A percentile compares a stretch with the other conserved stretches of the same genome.
These are phyloP conservation scores for Smallanthus sonchifolius DNA, from an alignment of 129 eudicot genomes.

Conservation along the genomic window DNA sequence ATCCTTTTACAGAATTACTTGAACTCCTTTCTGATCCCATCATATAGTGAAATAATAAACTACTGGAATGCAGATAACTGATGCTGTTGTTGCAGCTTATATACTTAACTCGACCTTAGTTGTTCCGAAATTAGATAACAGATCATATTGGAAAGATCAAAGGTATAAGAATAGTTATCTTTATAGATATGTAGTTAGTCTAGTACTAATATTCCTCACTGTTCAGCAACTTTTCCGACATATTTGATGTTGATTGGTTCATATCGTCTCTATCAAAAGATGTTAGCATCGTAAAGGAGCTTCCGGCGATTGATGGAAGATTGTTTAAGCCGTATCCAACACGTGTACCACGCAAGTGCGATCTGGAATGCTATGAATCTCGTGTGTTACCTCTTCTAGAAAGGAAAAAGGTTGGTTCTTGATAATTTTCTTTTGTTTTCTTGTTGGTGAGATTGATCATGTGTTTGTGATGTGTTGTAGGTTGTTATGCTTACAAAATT, in stretches of 20 bases:
- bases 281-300: conserved; percentile 48
- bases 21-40: not conserved
- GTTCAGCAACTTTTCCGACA: conserved; percentile 59
- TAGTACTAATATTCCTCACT: not conserved
- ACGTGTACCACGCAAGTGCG: conserved; percentile 64
- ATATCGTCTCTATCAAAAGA: conserved; percentile 54
- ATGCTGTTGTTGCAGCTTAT: conserved; percentile 68
- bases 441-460: not conserved
- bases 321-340: conserved; percentile 33
- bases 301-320: conserved; percentile 43
- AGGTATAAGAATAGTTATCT: conserved; percentile 31
- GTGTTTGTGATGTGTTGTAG: conserved; percentile 32
- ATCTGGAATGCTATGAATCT: conserved; percentile 44
- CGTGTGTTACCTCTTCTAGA: conserved; percentile 50
- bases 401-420: conserved; percentile 44
- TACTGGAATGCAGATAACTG: conserved; percentile 45
- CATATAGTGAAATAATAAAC: not conserved
- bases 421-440: conserved; percentile 2
- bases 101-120: conserved; percentile 58
- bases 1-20: not conserved
- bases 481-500: conserved; percentile 64
- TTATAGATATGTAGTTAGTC: not conserved
- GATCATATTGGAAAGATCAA: conserved; percentile 63
- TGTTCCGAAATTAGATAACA: conserved; percentile 57
- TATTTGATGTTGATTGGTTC: conserved; percentile 67